Conservation (phyloP, 208 protist species). For the Leishmania arabica region DNA sequence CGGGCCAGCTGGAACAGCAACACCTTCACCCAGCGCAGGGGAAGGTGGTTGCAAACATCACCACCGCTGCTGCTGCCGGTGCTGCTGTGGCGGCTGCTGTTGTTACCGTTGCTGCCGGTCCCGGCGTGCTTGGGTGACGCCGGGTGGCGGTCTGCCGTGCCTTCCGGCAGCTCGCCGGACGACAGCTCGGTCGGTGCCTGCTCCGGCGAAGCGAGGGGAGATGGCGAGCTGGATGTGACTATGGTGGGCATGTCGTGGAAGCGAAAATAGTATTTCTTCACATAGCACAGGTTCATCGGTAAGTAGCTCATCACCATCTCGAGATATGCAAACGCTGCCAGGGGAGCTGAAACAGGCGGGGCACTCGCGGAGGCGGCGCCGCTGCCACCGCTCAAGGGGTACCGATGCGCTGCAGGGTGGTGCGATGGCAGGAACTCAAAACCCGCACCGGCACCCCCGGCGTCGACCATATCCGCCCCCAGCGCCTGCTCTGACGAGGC, state of each 20-base stretch:
- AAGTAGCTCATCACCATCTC: conserved; percentile 99
- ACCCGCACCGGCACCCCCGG: neutral
- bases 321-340: conserved; percentile 95
- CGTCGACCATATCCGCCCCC: conserved; percentile 8
- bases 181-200: neutral
- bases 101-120: neutral
- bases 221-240: neutral
- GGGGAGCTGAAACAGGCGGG: neutral
- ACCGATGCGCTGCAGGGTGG: conserved; percentile 2
- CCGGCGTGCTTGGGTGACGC: neutral
- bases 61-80: neutral
- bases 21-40: conserved; percentile 73
- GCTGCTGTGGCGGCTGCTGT: conserved; percentile 6
- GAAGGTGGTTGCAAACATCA: conserved; percentile 11
- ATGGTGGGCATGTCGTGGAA: conserved; percentile 37
- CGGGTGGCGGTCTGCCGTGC: neutral
- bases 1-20: conserved; percentile 97
- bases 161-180: neutral
- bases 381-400: conserved; percentile 2
- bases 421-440: conserved; percentile 7
- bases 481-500: conserved; percentile 23
- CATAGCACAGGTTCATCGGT: conserved; percentile 95
- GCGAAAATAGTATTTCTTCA: conserved; percentile 89
- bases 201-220: neutral
- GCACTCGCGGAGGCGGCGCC: conserved; percentile 2